Conservation (phyloP, 345 rosid genomes). For the thale cress (Arabidopsis thaliana) region TAIR10.1 NC_003074.8:17637501-17638000, state of each 20-base stretch:
- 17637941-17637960: constrained; percentile 1
- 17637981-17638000: not conserved
- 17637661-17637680: constrained; percentile 13
- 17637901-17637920: not conserved
- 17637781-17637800: not conserved
- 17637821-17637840: not conserved
- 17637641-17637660: constrained; percentile 1
- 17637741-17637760: not conserved
- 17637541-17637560: constrained; percentile 99
- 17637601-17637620: not conserved
- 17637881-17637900: not conserved
- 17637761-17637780: constrained; percentile 11
- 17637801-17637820: not conserved
- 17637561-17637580: constrained; percentile 20
- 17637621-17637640: constrained; percentile 2
- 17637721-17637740: not conserved
- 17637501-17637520: constrained; percentile 93
- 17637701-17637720: not conserved
- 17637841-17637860: not conserved
- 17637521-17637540: constrained; percentile 93
- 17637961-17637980: not conserved
- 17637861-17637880: not conserved
- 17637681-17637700: not conserved
- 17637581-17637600: not conserved
- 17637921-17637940: not conserved